Percentiles rank a stretch among this genome's conserved stretches.
Evolutionary conservation across 208 protist genomes (phyloP).

Genomic region (Crithidia acanthocephali): DNA sequence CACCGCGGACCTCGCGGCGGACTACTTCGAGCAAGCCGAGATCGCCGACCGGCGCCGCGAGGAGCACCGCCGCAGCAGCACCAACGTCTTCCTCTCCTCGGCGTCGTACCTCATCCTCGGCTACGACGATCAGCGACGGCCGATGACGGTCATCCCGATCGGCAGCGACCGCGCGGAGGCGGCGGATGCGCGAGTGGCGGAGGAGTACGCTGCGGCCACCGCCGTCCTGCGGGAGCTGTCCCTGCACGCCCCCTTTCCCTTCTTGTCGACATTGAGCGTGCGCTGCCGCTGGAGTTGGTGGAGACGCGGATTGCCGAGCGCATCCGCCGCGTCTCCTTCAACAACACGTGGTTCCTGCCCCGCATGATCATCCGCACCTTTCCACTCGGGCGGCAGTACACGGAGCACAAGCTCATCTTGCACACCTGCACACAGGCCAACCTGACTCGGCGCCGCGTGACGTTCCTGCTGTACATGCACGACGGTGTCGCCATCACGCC

Average conservation of each 20-base stretch:
- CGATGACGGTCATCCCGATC: slow-evolving; percentile 80
- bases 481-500: slow-evolving; percentile 70
- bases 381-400: slow-evolving; percentile 73
- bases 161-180: slow-evolving; percentile 35
- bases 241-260: slow-evolving; percentile 72
- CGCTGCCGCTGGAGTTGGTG: slow-evolving; percentile 62
- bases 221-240: slow-evolving; percentile 69
- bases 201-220: slow-evolving; percentile 67
- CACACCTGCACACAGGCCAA: slow-evolving; percentile 90
- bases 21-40: slow-evolving; percentile 69
- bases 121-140: slow-evolving; percentile 68
- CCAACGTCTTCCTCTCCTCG: slow-evolving; percentile 70
- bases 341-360: slow-evolving; percentile 81
- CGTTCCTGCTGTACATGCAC: slow-evolving; percentile 83
- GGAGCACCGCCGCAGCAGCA: slow-evolving; percentile 39
- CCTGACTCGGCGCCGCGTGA: slow-evolving; percentile 77
- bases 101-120: slow-evolving; percentile 81
- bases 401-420: slow-evolving; percentile 74
- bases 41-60: slow-evolving; percentile 38
- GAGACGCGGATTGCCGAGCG: slow-evolving; percentile 77
- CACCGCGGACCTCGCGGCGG: slow-evolving; percentile 52
- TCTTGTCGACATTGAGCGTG: slow-evolving; percentile 83
- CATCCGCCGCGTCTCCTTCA: slow-evolving; percentile 83
- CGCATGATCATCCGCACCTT: slow-evolving; percentile 86
- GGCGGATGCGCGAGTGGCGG: slow-evolving; percentile 34